Evolutionary conservation across 352 stramenopile genomes (phyloP), one percentile per base, ranked within the genome.

Genomic region (Phytophthora uliginosa): DNA sequence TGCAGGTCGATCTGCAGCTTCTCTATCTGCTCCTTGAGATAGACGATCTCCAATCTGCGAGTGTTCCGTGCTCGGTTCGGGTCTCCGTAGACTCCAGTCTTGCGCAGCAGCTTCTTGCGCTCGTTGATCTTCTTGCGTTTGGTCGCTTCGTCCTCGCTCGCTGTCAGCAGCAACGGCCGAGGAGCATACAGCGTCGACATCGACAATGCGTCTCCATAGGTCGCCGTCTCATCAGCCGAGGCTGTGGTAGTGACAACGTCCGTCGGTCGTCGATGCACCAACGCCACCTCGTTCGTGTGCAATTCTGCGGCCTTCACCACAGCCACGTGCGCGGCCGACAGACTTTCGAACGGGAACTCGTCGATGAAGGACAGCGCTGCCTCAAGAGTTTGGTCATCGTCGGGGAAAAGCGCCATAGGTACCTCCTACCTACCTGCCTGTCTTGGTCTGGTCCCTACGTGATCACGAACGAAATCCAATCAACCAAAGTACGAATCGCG

Each of bases 31-130:
- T 70, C 62, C 6, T 76, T 78, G 6, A 86, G 66, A 20, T 77
- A 81, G 2, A 71, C n/a, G 51, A 89, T 71, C 63, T 86, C 79
- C 59, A 79, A 58, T 53, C 69, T 68, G 28, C 73, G 76, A 47
- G 70, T 64, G 60, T 76, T 76, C 52, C 76, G 59, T 34, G 73
- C 73, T 59, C 65, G 73, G 61, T 83, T 83, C 51, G 76, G 71
- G 67, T 81, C 57, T 40, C 57, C 68, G 24, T 77, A 81, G 15
- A 71, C 64, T 9, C 59, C 57, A n/a, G 57, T 59, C 48, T 59
- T 71, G 10, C 63, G 54, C 17, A 72, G 58, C 51, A 66, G 51
- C 45, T 73, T 79, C 68, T 69, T 76, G 56, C 55, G 64, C 13
- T 68, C 55, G 18, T 73, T 77, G 18, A 50, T 13, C 28, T 33